Conservation (phyloP, 2,329 filamentous ascomycete species). For the Gyromitra esculenta region DNA sequence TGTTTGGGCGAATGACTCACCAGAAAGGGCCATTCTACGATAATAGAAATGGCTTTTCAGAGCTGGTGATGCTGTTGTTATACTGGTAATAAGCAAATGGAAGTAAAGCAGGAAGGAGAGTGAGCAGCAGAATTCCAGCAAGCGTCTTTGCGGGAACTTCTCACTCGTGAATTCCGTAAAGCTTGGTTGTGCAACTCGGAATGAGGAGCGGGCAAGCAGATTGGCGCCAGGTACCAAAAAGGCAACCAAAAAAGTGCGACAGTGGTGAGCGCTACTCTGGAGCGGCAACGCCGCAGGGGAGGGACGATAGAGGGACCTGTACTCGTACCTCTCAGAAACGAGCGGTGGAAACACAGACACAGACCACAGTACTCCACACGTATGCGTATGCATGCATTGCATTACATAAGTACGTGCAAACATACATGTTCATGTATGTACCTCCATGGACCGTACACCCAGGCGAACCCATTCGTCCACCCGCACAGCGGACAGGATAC, state of each 20-base stretch:
- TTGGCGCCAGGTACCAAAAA: conserved; percentile 43
- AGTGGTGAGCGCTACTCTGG: too few relatives aligned
- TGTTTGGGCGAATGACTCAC: neutral
- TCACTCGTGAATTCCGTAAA: conserved; percentile 18
- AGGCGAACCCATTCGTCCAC: conserved; percentile 16
- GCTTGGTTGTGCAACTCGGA: conserved; percentile 19
- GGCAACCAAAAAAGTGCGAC: conserved; percentile 14
- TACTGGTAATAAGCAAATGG: neutral
- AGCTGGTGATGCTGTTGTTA: neutral
- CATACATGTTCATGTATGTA: neutral
- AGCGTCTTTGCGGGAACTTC: conserved; percentile 4
- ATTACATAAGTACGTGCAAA: neutral
- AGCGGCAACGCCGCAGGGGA: conserved; percentile 10
- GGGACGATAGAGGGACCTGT: neutral
- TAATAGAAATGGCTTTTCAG: conserved; percentile 3
- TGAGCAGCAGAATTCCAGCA: conserved; percentile 9
- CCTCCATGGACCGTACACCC: neutral
- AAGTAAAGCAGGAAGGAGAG: neutral
- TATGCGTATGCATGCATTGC: neutral
- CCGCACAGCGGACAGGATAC: neutral
- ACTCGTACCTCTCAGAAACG: neutral
- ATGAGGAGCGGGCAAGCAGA: conserved; percentile 7
- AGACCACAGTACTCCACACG: conserved; percentile 2
- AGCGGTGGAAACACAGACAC: neutral
- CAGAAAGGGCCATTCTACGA: neutral